These are phyloP conservation scores for Camelina laxa DNA, from an alignment of 345 rosid species.

Conservation along the genomic window DNA sequence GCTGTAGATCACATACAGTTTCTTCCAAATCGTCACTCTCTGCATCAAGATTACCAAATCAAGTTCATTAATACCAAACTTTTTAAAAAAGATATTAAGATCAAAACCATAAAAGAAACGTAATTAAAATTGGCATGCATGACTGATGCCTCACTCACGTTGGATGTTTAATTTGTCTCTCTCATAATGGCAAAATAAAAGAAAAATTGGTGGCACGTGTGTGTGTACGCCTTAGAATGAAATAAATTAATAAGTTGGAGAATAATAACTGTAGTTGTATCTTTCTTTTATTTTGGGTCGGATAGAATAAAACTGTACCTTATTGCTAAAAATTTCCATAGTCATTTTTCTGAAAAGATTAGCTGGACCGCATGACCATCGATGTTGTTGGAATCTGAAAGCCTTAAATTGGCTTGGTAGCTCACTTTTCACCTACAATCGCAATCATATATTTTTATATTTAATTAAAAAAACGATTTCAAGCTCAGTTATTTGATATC, in stretches of 20 bases:
- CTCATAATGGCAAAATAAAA: not conserved
- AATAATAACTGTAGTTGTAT: not conserved
- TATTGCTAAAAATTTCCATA: constrained; percentile 51
- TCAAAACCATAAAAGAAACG: not conserved
- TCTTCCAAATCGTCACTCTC: constrained; percentile 49
- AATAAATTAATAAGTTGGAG: not conserved
- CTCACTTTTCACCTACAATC: constrained; percentile 63
- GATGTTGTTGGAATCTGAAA: constrained; percentile 63
- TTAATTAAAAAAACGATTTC: not conserved
- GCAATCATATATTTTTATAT: not conserved
- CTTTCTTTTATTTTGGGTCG: not conserved
- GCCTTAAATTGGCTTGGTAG: constrained; percentile 66
- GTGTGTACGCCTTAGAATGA: not conserved
- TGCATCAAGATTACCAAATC: constrained; percentile 25
- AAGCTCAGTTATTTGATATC: not conserved
- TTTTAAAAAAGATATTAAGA: not conserved
- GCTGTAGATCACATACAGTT: constrained; percentile 47
- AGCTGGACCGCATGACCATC: constrained; percentile 82
- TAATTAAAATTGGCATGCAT: not conserved
- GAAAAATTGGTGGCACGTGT: constrained; percentile 23
- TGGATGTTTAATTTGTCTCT: not conserved
- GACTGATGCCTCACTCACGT: not conserved
- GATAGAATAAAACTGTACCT: constrained; percentile 40
- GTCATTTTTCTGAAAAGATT: constrained; percentile 68
- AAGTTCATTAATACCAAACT: constrained; percentile 8